These are phyloP conservation scores for Aspergillus pseudonomiae DNA, from an alignment of 2,329 filamentous ascomycete genomes.

Conservation along the genomic window DNA sequence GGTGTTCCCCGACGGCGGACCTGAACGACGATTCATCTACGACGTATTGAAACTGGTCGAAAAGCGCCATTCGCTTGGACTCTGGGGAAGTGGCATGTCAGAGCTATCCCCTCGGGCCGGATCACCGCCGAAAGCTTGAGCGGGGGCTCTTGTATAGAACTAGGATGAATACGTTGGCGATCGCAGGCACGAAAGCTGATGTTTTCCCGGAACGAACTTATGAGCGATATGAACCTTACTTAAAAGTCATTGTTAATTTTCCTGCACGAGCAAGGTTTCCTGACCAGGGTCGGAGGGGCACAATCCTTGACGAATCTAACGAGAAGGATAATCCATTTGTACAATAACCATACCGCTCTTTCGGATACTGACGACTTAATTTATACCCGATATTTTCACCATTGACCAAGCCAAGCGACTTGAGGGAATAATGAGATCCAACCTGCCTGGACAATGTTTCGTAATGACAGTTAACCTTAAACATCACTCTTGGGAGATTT, in stretches of 20 bases:
- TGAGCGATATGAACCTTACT: neutral
- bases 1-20: constrained; percentile 35
- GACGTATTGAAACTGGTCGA: constrained; percentile 39
- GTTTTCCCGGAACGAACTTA: neutral
- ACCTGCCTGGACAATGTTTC: neutral
- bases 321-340: neutral
- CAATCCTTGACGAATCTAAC: neutral
- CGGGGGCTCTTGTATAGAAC: too few species aligned
- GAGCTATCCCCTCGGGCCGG: constrained; percentile 35
- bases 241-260: neutral
- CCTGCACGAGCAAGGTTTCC: neutral
- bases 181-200: neutral
- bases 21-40: constrained; percentile 36
- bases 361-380: neutral
- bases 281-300: neutral
- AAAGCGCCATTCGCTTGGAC: constrained; percentile 35
- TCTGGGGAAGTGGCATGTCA: constrained; percentile 41
- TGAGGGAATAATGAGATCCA: neutral
- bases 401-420: neutral
- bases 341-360: neutral
- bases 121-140: constrained; percentile 24
- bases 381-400: neutral
- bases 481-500: neutral
- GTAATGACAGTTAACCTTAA: neutral
- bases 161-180: neutral